Base-by-base conservation (phyloP, 1,139 yeast genomes). In the Blastobotrys persicus region DNA sequence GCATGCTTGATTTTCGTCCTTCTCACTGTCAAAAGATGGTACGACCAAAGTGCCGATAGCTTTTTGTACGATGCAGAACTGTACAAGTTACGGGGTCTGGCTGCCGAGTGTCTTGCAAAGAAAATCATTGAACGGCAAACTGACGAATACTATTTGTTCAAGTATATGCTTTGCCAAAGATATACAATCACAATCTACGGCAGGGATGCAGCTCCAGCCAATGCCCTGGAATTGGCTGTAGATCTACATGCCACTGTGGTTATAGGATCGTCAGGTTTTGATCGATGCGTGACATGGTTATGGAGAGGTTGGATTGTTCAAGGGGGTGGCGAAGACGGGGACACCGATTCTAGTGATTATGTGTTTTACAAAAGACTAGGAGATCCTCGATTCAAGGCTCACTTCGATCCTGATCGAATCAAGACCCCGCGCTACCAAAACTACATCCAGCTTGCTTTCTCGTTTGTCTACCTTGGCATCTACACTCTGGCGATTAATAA, bases 231-330 rank as follows among this genome's bases (percentile, higher is more conserved):
- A 63, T 65, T 88, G 61, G 95, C 96, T 0, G 91, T 87, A 23
- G 96, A 88, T 64, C 80, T 83, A 78, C 96, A 88, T 60, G 80
- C 88, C 9, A 84, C 92, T 12, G 75, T 77, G 16, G 83, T 88
- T 16, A 86, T 88, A 60, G 82, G 88, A 0, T 80, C 94, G 0
- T 71, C 85, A 2, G 96, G 96, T 0, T 88, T 81, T 65, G 96
- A 88, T 66, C 72, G 95, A 51, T 87, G 96, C 70, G 78, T 87
- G 62, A 82, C 83, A 58, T 88, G 96, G 95, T 68, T 88, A 48
- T 88, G 96, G 96, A 73, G 91, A 53, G 96, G 96, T 17, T 88
- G 96, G 95, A 85, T 88, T 54, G 76, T 85, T 42, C 96, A 88
- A 67, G 78, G 85, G 35, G 78, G 80, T n/a, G 67, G 65, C 14